A percentile compares a stretch with the other conserved stretches of the same genome.
These are phyloP conservation scores for Bruguiera parviflora DNA, from an alignment of 345 rosid species.

Conservation along the genomic window DNA sequence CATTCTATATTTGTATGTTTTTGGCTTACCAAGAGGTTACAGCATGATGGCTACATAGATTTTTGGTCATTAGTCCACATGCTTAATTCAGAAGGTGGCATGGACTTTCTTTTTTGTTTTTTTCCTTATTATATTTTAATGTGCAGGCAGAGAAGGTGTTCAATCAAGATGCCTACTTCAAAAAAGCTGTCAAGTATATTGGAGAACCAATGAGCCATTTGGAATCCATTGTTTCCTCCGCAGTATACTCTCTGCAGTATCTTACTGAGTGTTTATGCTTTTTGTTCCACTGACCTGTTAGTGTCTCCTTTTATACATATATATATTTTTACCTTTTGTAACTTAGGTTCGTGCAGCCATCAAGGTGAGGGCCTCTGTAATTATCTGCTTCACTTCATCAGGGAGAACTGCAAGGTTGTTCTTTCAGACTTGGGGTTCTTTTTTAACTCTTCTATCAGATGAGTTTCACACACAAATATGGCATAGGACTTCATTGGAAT, in stretches of 20 bases:
- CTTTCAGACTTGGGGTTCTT: background rate
- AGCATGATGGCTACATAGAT: too few relatives aligned
- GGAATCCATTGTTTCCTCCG: constrained; percentile 46
- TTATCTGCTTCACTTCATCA: constrained; percentile 43
- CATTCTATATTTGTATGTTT: too few relatives aligned
- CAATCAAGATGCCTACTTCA: constrained; percentile 38
- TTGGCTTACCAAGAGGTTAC: too few relatives aligned
- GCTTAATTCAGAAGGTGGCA: too few relatives aligned
- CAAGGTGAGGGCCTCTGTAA: constrained; percentile 44
- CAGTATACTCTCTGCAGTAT: constrained; percentile 19
- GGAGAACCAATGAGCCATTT: constrained; percentile 43
- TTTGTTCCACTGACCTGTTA: background rate
- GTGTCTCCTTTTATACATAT: background rate
- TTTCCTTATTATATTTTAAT: background rate
- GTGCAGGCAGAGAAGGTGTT: constrained; percentile 42
- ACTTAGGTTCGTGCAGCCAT: constrained; percentile 43
- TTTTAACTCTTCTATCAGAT: too few relatives aligned
- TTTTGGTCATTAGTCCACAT: too few relatives aligned
- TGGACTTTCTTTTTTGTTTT: background rate
- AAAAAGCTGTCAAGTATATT: constrained; percentile 28
- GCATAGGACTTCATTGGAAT: background rate
- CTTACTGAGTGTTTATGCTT: too few relatives aligned
- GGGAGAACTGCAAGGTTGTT: constrained; percentile 44
- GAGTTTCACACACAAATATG: too few relatives aligned
- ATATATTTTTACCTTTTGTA: too few relatives aligned